A percentile compares a stretch with the other conserved stretches of the same genome.
These are phyloP conservation scores for Fraxinus ornus DNA, from an alignment of 305 asterid species.

Conservation along the genomic window DNA sequence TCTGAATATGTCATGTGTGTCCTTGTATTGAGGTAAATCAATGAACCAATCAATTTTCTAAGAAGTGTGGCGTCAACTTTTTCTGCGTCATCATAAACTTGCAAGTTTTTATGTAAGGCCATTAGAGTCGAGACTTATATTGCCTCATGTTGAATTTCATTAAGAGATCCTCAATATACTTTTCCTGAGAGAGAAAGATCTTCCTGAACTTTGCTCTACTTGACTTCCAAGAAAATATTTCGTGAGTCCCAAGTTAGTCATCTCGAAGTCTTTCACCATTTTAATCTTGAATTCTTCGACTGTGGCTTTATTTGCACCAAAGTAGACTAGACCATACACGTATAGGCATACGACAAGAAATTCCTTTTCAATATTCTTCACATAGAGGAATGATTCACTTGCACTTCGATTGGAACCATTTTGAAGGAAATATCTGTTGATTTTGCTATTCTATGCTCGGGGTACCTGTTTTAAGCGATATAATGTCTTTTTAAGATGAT, in stretches of 20 bases:
- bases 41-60: background rate
- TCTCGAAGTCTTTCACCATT: no score
- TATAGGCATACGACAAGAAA: no score
- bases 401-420: background rate
- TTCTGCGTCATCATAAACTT: background rate
- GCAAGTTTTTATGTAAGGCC: background rate
- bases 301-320: no score
- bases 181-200: no score
- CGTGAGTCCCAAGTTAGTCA: no score
- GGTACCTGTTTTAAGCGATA: background rate
- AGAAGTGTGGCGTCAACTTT: background rate
- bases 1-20: background rate
- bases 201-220: no score
- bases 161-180: no score
- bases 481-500: background rate
- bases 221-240: no score
- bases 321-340: no score
- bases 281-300: no score
- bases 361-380: background rate
- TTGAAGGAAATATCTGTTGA: background rate
- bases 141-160: no score
- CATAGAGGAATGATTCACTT: background rate
- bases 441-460: background rate
- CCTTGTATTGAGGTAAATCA: background rate
- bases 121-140: no score